These are phyloP conservation scores for Entomophthora muscae DNA, from an alignment of 371 early-diverging fungal species.

Conservation along the genomic window DNA sequence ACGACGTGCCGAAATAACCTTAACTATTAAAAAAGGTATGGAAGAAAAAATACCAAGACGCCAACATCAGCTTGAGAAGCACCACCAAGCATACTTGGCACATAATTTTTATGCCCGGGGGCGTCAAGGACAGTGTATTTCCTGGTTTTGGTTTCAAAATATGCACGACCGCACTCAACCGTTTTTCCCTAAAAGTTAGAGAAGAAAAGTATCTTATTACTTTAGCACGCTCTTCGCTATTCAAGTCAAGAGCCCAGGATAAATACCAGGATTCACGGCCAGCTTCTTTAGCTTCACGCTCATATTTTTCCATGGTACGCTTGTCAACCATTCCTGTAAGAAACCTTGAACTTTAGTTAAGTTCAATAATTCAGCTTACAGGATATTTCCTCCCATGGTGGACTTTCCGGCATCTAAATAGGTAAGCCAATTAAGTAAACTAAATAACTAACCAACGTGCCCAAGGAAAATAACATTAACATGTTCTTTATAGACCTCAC, in stretches of 20 bases:
- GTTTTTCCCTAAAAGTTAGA: constrained; percentile 66
- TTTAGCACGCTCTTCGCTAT: constrained; percentile 91
- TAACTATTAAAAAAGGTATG: not conserved
- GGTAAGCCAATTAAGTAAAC: not conserved
- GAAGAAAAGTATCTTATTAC: constrained; percentile 14
- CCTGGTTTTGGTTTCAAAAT: constrained; percentile 89
- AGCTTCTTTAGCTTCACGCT: constrained; percentile 87
- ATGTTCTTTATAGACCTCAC: constrained; percentile 75
- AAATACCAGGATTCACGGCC: constrained; percentile 95
- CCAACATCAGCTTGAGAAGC: constrained; percentile 96
- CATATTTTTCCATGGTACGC: constrained; percentile 98
- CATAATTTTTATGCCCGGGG: constrained; percentile 99
- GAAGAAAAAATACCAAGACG: constrained; percentile 39
- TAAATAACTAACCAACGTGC: constrained; percentile 61
- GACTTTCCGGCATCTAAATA: constrained; percentile 97
- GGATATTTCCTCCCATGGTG: constrained; percentile 97
- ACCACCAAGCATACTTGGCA: constrained; percentile 97
- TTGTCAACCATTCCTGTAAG: constrained; percentile 97
- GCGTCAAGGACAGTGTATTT: constrained; percentile 95
- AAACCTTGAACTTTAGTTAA: constrained; percentile 16
- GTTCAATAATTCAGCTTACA: constrained; percentile 26
- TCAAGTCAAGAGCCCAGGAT: constrained; percentile 94
- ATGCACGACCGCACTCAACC: constrained; percentile 92
- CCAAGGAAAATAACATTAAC: constrained; percentile 97
- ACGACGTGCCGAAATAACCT: constrained; percentile 91